A percentile compares a stretch with the other conserved stretches of the same genome.
phyloP scores from a whole-genome alignment of 1,139 yeast genomes.

The Eremothecium gossypii region DNA sequence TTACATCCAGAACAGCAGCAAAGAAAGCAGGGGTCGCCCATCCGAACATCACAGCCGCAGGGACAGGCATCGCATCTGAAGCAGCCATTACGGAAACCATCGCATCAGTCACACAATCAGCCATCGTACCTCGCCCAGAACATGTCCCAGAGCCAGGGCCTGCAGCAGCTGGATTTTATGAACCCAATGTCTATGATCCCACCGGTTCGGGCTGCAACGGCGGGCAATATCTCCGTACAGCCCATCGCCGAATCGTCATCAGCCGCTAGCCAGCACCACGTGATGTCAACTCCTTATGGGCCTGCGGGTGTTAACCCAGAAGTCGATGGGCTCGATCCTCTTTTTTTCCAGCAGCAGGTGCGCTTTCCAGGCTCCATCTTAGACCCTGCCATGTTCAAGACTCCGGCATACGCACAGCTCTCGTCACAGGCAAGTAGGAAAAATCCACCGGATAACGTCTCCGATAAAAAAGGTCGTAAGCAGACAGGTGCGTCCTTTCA shows the following conservation, averaged over 20 bases:
- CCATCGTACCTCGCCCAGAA: slow-evolving; percentile 14
- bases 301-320: neutral
- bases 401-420: neutral
- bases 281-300: neutral
- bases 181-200: neutral
- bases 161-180: slow-evolving; percentile 8
- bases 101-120: slow-evolving; percentile 12
- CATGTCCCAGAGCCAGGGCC: slow-evolving; percentile 11
- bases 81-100: slow-evolving; percentile 11
- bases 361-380: neutral
- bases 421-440: neutral
- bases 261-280: neutral
- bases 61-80: slow-evolving; percentile 5
- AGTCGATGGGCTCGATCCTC: neutral
- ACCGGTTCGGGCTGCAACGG: neutral
- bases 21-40: neutral
- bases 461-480: neutral
- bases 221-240: neutral
- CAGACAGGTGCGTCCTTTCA: too few species aligned
- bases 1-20: too few species aligned
- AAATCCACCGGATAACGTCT: neutral
- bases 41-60: neutral
- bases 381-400: neutral
- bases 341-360: neutral
- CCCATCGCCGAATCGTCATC: neutral